Base-by-base conservation (phyloP, 176 grass and related monocot genomes). In the Raddia distichophylla region DNA sequence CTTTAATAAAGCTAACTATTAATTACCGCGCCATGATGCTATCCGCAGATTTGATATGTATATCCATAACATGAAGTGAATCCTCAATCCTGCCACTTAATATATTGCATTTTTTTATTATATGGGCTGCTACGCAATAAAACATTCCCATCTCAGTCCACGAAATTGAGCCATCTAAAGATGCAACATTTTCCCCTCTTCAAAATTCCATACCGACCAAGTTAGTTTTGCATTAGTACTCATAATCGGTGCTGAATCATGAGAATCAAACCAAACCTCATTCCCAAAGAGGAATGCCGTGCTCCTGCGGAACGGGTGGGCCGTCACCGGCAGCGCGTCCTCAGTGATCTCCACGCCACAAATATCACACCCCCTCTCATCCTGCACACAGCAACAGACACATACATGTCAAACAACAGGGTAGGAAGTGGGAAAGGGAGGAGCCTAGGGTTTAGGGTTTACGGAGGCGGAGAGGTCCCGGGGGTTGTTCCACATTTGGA, bases 231-330 rank as follows among this genome's bases (percentile, higher is more conserved):
- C 53, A 8, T 20, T 5, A 9, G n/a, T 20, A 18, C 20, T 33
- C 6, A 74, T 56, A 32, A 5, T 4, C 8, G 5, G 46, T 17
- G 49, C 7, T 14, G 52, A 55, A 66, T 34, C 13, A 74, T 0
- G 54, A 80, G 76, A 60, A 67, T 20, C 33, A 8, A 12, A 84
- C 72, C 22, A 64, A 96, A 96, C 90, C 93, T 98, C 95, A 6
- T 98, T 98, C 45, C 92, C 95, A 12, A 95, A 88, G n/a, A 98
- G 90, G 80, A 98, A 98, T 2, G 95, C 92, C 0, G 95, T 94
- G 75, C 84, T 94, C 69, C 77, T 56, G 13, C 75, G 63, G 84
- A 98, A 98, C 11, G 95, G 95, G 57, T 88, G 90, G 0, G 84
- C 77, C 3, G 88, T 91, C 68, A 98, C 82, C 0, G 95, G 84